Evolutionary conservation across 2,329 filamentous ascomycete species (phyloP), one percentile per base, ranked within the genome.

Genomic region (Colletotrichum falcatum): DNA sequence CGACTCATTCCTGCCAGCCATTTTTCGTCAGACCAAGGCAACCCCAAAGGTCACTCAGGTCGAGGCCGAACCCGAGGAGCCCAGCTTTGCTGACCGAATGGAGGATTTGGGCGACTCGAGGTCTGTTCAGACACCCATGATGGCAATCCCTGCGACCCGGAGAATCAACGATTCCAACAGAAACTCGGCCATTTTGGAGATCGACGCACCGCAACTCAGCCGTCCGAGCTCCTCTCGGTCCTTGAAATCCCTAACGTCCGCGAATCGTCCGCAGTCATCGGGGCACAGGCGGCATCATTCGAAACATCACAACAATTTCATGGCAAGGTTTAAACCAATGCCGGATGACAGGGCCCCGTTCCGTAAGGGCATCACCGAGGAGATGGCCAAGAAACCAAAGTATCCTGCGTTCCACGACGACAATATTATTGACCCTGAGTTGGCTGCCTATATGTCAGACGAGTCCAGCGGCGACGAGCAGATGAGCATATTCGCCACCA

Each of bases 321-420:
- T 95, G 76, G 91, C 92, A 18, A 90, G 92, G 63, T 89, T 95
- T 74, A 96, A 93, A 78, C 80, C 88, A 8, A 85, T 87, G 7
- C 84, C 90, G 23, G 94, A 97, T 70, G 94, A 98, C 72, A 88
- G 93, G 67, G 95, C 94, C 0, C 96, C 96, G 0, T 98, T 98
- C 74, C 94, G 94, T 65, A 92, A 92, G 69, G 86, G 90, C 14
- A 84, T 86, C 23, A 90, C 84, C 12, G 89, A 97, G 62, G 91
- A 94, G 69, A 82, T 86, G 58, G 83, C 86, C 5, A 89, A 87
- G 73, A 91, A 90, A 73, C 84, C 89, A 9, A 89, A 90, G 51
- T 87, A 97, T 44, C 92, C 95, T 20, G 94, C 94, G n/a, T 98
- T 99, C 75, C 96, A 99, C 79, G 94, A 96, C 77, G 96, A 99